Evolutionary conservation across 495 filamentous ascomycete species (phyloP).

Genomic region (Penicillium bialowiezense): DNA sequence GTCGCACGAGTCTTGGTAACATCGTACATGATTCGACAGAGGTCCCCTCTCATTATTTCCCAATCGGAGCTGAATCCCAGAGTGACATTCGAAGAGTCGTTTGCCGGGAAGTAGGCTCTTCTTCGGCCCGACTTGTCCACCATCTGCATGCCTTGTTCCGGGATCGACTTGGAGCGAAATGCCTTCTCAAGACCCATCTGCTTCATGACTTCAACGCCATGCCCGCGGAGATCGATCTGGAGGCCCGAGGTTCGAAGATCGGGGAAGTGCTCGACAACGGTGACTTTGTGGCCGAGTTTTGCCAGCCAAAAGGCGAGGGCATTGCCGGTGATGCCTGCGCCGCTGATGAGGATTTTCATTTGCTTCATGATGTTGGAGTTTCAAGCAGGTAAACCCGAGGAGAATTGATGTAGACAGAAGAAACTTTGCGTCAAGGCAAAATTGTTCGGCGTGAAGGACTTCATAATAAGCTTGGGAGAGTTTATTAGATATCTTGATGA

Average conservation of each 20-base stretch:
- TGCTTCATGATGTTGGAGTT: conserved; percentile 11
- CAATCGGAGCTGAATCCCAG: conserved; percentile 39
- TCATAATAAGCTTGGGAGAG: no score
- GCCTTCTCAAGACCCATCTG: conserved; percentile 36
- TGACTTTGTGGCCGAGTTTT: conserved; percentile 28
- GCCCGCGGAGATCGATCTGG: conserved; percentile 38
- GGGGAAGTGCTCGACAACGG: conserved; percentile 37
- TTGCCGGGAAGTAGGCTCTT: conserved; percentile 28
- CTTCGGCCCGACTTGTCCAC: conserved; percentile 26
- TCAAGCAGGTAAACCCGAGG: no score
- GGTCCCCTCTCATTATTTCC: conserved; percentile 48
- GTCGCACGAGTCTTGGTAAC: conserved; percentile 20
- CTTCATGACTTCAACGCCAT: conserved; percentile 34
- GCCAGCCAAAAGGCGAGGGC: conserved; percentile 42
- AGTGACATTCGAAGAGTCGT: conserved; percentile 23
- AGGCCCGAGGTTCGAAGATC: conserved; percentile 33
- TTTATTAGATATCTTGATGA: no score
- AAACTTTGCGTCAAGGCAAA: no score
- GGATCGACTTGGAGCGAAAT: conserved; percentile 18
- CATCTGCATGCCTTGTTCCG: conserved; percentile 33
- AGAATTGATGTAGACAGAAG: no score
- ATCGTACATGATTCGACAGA: conserved; percentile 34
- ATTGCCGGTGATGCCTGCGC: conserved; percentile 38
- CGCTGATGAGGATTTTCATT: conserved; percentile 47
- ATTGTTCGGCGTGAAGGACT: no score